Evolutionary conservation across 805 yeast genomes (phyloP).

Genomic region (Suhomyces faveliae): DNA sequence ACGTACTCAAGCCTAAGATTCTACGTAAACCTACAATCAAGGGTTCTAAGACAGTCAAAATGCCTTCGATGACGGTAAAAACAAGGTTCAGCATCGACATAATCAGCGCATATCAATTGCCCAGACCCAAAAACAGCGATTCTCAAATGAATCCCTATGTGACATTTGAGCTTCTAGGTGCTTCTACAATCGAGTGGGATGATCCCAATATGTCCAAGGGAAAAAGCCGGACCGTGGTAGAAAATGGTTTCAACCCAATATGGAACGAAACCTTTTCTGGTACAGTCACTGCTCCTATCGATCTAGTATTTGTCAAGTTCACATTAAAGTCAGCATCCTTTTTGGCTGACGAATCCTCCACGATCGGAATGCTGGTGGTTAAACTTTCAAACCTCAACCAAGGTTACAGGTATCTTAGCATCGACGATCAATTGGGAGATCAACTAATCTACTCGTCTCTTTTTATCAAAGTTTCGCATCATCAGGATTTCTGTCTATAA

Average conservation of each 20-base stretch:
- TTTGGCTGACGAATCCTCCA: conserved; percentile 11
- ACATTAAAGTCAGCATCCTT: conserved; percentile 9
- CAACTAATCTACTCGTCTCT: conserved; percentile 55
- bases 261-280: conserved; percentile 67
- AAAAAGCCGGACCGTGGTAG: conserved; percentile 34
- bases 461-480: conserved; percentile 34
- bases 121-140: conserved; percentile 59
- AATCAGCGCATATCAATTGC: conserved; percentile 84
- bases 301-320: conserved; percentile 58
- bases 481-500: background rate
- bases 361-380: conserved; percentile 58
- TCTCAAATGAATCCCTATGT: conserved; percentile 58
- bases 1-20: conserved; percentile 67
- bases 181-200: conserved; percentile 25
- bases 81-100: conserved; percentile 34
- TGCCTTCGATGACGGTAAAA: background rate
- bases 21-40: conserved; percentile 38
- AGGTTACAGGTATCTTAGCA: conserved; percentile 82
- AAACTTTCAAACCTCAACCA: conserved; percentile 61
- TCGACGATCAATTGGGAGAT: conserved; percentile 79
- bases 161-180: conserved; percentile 58
- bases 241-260: conserved; percentile 84
- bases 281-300: conserved; percentile 34
- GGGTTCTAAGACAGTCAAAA: conserved; percentile 11
- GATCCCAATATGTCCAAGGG: conserved; percentile 11